A percentile compares a stretch with the other conserved stretches of the same genome.
These are phyloP conservation scores for Cladosporium sp. DNA, from an alignment of 2,329 filamentous ascomycete genomes.

Conservation along the genomic window DNA sequence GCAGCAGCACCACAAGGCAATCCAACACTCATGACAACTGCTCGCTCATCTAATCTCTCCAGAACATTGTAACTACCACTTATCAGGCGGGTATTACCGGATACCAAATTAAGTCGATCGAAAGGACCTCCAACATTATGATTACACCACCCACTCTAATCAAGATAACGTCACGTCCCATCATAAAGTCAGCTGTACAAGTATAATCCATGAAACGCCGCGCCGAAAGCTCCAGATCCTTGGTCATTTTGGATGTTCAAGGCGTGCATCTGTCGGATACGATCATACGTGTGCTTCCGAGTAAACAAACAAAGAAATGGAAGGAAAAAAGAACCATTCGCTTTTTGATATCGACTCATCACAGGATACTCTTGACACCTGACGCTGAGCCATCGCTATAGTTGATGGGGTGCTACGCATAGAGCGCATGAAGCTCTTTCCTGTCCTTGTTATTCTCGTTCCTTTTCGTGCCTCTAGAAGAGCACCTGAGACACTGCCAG, in stretches of 20 bases:
- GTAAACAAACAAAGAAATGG: neutral
- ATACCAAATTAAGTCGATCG: neutral
- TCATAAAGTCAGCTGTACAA: neutral
- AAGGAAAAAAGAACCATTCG: neutral
- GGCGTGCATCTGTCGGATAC: neutral
- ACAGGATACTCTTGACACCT: neutral
- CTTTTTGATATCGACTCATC: neutral
- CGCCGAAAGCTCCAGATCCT: neutral
- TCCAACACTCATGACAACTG: neutral
- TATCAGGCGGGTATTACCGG: neutral
- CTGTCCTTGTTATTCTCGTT: neutral
- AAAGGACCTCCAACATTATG: too few relatives aligned
- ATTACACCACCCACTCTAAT: neutral
- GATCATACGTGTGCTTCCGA: too few relatives aligned
- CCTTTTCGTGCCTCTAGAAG: neutral
- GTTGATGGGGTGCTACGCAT: neutral
- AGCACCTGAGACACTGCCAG: too few relatives aligned
- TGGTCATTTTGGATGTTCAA: neutral
- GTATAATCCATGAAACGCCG: neutral
- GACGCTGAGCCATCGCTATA: neutral
- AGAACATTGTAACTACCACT: neutral
- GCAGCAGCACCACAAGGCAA: too few relatives aligned
- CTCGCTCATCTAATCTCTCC: too few relatives aligned
- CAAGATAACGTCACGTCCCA: neutral
- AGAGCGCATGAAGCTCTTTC: neutral